These are phyloP conservation scores for Potentilla sterilis DNA, from an alignment of 306 rosid species.

Conservation along the genomic window DNA sequence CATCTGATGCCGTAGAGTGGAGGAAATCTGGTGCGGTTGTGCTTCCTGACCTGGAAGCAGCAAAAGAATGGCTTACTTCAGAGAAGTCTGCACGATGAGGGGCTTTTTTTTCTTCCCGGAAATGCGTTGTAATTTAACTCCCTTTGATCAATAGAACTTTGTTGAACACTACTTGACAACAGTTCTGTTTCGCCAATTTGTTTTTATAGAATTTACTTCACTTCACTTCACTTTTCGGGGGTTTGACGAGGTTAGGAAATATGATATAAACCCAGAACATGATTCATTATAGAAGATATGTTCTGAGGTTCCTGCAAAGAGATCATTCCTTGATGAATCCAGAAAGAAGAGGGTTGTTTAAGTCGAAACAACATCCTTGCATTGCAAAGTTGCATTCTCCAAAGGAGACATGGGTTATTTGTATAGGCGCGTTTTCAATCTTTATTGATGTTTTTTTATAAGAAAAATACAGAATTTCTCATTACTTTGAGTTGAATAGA, in stretches of 20 bases:
- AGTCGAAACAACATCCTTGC: not conserved
- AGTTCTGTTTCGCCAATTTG: not conserved
- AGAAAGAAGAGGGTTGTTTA: not conserved
- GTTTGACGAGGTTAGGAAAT: not conserved
- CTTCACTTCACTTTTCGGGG: not conserved
- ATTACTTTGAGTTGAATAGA: too few relatives aligned
- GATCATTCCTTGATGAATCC: constrained; percentile 5
- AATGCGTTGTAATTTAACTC: constrained; percentile 2
- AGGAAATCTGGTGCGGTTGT: constrained; percentile 75
- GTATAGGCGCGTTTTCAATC: too few relatives aligned
- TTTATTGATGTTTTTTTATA: too few relatives aligned
- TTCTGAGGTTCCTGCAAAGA: not conserved
- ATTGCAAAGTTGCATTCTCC: not conserved
- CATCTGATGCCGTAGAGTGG: constrained; percentile 80
- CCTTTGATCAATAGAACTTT: not conserved
- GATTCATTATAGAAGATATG: not conserved
- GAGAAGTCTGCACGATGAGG: constrained; percentile 40
- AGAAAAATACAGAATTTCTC: too few relatives aligned
- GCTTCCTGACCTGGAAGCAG: constrained; percentile 62
- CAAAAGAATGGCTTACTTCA: constrained; percentile 59
- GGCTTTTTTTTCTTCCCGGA: not conserved
- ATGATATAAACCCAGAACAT: not conserved
- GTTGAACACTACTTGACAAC: not conserved
- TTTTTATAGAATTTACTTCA: not conserved
- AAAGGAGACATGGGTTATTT: too few relatives aligned